phyloP scores from a whole-genome alignment of 495 filamentous ascomycete species.

The Daldinia grandis region DNA sequence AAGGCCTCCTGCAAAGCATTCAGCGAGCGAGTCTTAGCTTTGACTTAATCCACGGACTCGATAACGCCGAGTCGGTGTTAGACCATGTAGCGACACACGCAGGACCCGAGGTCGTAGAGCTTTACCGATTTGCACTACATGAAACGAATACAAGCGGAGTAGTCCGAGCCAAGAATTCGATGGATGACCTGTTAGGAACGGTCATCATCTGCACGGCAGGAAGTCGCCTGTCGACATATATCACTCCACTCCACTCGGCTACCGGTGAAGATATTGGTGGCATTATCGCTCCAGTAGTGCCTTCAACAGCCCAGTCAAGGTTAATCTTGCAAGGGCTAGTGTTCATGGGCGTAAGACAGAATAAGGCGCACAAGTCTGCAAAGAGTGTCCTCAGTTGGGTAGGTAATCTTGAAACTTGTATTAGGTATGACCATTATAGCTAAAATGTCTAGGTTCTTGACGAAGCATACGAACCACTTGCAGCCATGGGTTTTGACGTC shows the following conservation, averaged over 20 bases:
- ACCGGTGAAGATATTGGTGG: constrained; percentile 68
- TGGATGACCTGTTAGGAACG: constrained; percentile 77
- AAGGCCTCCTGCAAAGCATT: constrained; percentile 74
- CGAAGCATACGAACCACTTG: constrained; percentile 73
- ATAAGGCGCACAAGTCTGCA: constrained; percentile 75
- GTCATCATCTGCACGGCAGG: constrained; percentile 80
- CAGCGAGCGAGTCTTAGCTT: constrained; percentile 73
- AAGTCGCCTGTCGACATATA: constrained; percentile 70
- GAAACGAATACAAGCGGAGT: constrained; percentile 79
- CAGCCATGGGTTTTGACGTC: constrained; percentile 78
- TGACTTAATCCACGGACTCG: constrained; percentile 82
- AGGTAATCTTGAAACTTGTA: constrained; percentile 44
- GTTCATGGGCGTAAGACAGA: constrained; percentile 81
- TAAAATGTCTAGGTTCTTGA: constrained; percentile 68
- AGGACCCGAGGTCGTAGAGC: constrained; percentile 81
- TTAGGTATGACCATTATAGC: constrained; percentile 12
- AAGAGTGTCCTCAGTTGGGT: constrained; percentile 81
- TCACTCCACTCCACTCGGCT: constrained; percentile 69
- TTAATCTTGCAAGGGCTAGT: constrained; percentile 81
- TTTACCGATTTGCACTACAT: constrained; percentile 79
- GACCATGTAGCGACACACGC: constrained; percentile 78
- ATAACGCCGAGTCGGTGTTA: constrained; percentile 77
- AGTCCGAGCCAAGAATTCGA: constrained; percentile 77
- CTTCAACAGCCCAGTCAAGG: constrained; percentile 71
- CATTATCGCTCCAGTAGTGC: constrained; percentile 82